Evolutionary conservation across 495 filamentous ascomycete genomes (phyloP), one percentile per base, ranked within the genome.

Genomic region (Tuber aestivum): DNA sequence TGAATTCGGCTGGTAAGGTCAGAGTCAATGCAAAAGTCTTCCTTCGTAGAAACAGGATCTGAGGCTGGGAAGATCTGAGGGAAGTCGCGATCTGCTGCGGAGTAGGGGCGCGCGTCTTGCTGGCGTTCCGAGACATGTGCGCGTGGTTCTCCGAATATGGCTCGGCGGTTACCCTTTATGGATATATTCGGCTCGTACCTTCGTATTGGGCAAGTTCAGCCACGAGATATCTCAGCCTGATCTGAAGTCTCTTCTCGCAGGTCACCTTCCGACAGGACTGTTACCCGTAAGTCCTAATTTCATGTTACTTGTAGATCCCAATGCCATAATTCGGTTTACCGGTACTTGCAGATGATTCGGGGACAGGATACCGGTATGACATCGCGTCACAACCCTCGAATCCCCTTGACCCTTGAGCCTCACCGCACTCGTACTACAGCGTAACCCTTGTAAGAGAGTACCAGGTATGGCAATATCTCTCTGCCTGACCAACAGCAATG

Each of bases 91-190:
- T 77, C 75, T 74, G 71, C 74, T 80, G 74, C 69, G 74, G 79
- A 80, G 78, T 74, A 80, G 56, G 72, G 56, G 79, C 78, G 79
- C 79, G 79, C 78, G 78, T 81, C 75, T 74, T 74, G 40, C 78
- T 81, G 73, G 76, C 72, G 76, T 75, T 74, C 79, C 78, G 82
- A 77, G 78, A 76, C 78, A 82, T 78, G 75, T 77, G 78, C 74
- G 76, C 72, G 75, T 81, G 80, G 74, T 79, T 81, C 79, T 38
- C 80, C 84, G 70, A 72, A 77, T 82, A 65, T 65, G 56, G 56
- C 20, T 14, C 32, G 27, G 16, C 32, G 56, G 16, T 27, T 65
- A 65, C 56, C 27, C 32, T 65, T 32, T 65, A 35, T 8, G 56
- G 56, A 35, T 65, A 65, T 35, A 35, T 18, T 2, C 14, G 27